Evolutionary conservation across 306 rosid species (phyloP).

Genomic region (Begonia peltatifolia): DNA sequence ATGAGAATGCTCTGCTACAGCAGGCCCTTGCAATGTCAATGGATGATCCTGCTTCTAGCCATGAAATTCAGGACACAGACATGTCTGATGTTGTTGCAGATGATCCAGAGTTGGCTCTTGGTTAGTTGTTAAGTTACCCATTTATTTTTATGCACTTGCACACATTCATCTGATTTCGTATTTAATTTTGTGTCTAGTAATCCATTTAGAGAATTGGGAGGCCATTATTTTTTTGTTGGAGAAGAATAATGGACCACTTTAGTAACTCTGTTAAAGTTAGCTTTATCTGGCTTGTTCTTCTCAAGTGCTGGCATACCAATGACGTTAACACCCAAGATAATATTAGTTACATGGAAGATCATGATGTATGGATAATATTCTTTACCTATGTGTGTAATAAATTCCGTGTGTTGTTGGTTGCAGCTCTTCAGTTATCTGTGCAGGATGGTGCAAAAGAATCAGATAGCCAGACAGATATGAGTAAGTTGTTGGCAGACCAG

Average conservation of each 20-base stretch:
- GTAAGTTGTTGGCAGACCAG: constrained; percentile 84
- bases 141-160: neutral
- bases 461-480: constrained; percentile 55
- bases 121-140: constrained; percentile 23
- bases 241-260: no score
- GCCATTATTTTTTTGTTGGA: no score
- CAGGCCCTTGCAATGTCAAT: constrained; percentile 99
- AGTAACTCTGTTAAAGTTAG: no score
- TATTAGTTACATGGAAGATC: no score
- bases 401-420: constrained; percentile 10
- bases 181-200: no score
- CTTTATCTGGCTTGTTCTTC: no score
- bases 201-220: no score
- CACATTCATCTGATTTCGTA: no score
- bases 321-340: no score
- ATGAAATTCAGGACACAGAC: constrained; percentile 61
- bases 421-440: constrained; percentile 85
- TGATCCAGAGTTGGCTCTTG: constrained; percentile 89
- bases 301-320: no score
- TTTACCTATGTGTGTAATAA: neutral
- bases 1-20: constrained; percentile 82
- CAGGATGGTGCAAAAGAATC: constrained; percentile 56
- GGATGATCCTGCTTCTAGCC: constrained; percentile 63
- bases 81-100: constrained; percentile 71
- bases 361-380: no score